Conservation (phyloP, 1,284 basidiomycete species). For the Mycosarcoma mackinlayi region DNA sequence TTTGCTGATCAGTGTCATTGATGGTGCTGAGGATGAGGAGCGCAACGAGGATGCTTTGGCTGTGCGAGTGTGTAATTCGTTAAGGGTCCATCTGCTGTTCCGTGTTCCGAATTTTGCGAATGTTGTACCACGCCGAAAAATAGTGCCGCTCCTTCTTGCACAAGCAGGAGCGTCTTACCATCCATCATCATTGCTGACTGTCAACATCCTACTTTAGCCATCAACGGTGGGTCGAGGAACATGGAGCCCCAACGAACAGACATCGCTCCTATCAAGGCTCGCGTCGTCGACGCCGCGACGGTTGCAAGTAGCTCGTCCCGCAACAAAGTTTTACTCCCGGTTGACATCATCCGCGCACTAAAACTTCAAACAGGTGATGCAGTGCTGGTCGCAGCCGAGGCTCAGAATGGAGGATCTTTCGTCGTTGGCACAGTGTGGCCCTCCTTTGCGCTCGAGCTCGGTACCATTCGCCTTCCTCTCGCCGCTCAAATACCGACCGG, state of each 20-base stretch:
- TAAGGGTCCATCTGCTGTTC: slow-evolving; percentile 8
- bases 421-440: slow-evolving; percentile 40
- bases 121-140: background rate
- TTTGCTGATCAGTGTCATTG: background rate
- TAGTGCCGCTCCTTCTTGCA: background rate
- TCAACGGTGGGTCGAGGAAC: slow-evolving; percentile 10
- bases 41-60: background rate
- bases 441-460: slow-evolving; percentile 32
- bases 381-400: slow-evolving; percentile 11
- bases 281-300: slow-evolving; percentile 22
- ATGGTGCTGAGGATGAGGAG: background rate
- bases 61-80: background rate
- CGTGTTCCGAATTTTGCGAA: slow-evolving; percentile 11
- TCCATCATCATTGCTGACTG: background rate
- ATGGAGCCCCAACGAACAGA: background rate
- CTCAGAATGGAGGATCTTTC: background rate
- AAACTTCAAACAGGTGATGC: slow-evolving; percentile 45
- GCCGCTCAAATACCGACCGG: slow-evolving; percentile 6
- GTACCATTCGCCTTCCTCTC: slow-evolving; percentile 25
- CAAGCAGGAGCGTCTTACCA: background rate
- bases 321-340: slow-evolving; percentile 32
- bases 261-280: background rate
- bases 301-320: slow-evolving; percentile 35
- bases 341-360: slow-evolving; percentile 32
- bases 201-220: background rate